phyloP scores from a whole-genome alignment of 2,329 filamentous ascomycete genomes.

The Plectosphaerella sp. region DNA sequence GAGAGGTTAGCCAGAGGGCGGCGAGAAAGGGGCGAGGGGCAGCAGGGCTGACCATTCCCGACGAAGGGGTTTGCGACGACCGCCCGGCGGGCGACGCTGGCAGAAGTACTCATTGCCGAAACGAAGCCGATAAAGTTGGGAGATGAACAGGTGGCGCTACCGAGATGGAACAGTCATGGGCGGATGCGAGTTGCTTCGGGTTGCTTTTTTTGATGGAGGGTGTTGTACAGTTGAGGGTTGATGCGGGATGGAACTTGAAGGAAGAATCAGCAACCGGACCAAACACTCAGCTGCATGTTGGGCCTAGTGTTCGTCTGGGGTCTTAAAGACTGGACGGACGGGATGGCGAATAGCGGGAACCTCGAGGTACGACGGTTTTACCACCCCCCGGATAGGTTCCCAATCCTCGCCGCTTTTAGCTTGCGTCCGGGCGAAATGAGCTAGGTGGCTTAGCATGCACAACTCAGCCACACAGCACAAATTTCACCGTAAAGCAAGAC shows the following conservation, averaged over 20 bases:
- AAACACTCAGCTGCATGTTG: not conserved
- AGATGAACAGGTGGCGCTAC: not conserved
- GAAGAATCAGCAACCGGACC: not conserved
- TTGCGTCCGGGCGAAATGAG: not conserved
- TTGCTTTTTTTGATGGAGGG: not conserved
- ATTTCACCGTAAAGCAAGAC: not conserved
- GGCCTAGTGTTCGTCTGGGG: not conserved
- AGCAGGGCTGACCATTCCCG: slow-evolving; percentile 36
- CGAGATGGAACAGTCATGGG: not conserved
- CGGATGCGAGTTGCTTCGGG: not conserved
- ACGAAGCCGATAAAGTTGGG: not conserved
- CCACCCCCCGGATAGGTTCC: not conserved
- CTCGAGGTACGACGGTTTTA: too few relatives aligned
- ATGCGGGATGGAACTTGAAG: not conserved
- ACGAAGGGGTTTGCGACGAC: slow-evolving; percentile 48
- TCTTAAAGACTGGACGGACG: not conserved
- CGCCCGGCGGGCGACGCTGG: slow-evolving; percentile 51
- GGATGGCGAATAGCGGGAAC: not conserved
- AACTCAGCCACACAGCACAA: not conserved
- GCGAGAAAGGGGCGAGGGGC: slow-evolving; percentile 4
- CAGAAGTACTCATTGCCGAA: slow-evolving; percentile 49
- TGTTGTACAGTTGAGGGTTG: not conserved
- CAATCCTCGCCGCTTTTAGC: not conserved
- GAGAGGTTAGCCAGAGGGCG: slow-evolving; percentile 17
- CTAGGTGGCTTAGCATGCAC: not conserved